A percentile compares a stretch with the other conserved stretches of the same genome.
These are phyloP conservation scores for Centella asiatica DNA, from an alignment of 129 eudicot species.

Conservation along the genomic window DNA sequence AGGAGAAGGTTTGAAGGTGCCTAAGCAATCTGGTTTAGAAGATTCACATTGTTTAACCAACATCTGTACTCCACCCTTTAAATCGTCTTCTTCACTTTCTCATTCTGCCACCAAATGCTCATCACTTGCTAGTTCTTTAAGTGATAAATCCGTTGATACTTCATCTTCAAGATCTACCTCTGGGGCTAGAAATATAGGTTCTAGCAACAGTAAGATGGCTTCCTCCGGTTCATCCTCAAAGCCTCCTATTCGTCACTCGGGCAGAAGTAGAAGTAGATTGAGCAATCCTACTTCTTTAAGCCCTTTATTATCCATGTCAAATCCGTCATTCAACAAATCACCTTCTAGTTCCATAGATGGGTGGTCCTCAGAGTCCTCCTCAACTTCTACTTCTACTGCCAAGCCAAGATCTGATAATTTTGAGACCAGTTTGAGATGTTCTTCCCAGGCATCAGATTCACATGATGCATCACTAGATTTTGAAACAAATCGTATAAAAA, in stretches of 20 bases:
- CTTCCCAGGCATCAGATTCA: constrained; percentile 8
- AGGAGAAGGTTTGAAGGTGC: constrained; percentile 21
- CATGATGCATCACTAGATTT: not conserved
- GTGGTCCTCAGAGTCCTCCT: constrained; percentile 26
- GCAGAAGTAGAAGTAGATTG: constrained; percentile 13
- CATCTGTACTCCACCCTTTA: constrained; percentile 17
- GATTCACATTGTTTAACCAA: constrained; percentile 12
- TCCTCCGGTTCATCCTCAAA: constrained; percentile 20
- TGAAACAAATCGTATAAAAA: constrained; percentile 2
- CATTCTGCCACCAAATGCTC: constrained; percentile 15
- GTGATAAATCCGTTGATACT: constrained; percentile 19
- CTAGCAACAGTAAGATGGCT: constrained; percentile 23
- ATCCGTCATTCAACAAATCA: constrained; percentile 22
- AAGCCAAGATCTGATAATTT: not conserved
- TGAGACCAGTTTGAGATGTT: not conserved
- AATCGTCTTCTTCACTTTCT: constrained; percentile 27
- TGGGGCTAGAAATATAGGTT: constrained; percentile 18
- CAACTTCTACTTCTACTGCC: constrained; percentile 8
- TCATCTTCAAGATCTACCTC: constrained; percentile 25
- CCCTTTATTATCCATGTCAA: constrained; percentile 24
- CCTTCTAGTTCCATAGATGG: constrained; percentile 36
- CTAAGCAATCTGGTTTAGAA: constrained; percentile 28
- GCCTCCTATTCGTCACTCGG: not conserved
- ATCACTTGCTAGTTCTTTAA: constrained; percentile 10
- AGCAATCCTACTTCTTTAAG: constrained; percentile 11